Evolutionary conservation across 768 basidiomycete genomes (phyloP), one percentile per base, ranked within the genome.

Genomic region (Suillus fuscotomentosus): DNA sequence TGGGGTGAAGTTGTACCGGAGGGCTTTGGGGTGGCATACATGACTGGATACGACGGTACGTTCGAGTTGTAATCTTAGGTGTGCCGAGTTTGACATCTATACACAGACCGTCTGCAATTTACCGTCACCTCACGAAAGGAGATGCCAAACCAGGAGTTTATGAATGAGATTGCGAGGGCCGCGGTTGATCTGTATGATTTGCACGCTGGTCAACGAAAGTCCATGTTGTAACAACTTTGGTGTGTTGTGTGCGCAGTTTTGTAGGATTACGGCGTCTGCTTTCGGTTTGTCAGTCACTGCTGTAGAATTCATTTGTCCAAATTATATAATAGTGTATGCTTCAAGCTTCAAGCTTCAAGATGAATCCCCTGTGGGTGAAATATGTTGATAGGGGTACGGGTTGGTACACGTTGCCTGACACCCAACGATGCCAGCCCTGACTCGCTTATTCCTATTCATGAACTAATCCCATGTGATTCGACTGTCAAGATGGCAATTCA

Each of bases 1-100:
- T 98, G 96, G 96, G 96, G 96, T 57, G 92, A 94, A 83, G 92
- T 98, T 53, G 94, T 97, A 31, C 89, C 92, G 1, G 89, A 97
- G 68, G 96, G 96, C 1, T 98, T 96, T 72, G 96, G 96, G 39
- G 90, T 98, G 38, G 91, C 94, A 14, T 98, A 98, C 72, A 89
- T 94, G 85, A 95, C 95, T n/a, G 92, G 92, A 45, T 90, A 86
- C 70, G 86, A 92, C 67, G 88, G 90, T 89, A 63, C 62, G 84
- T 74, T 27, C 50, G 17, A 50, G 14, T 24, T 45, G 13, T 42
- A 63, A 63, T 64, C 22, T 60, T 3, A 31, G 31, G n/a, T 38
- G 22, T 36, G 31, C 38, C 43, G 43, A 9, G 61, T 60, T 39
- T 14, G n/a, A 22, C 50, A 34, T 43, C 39, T 45, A 38, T 39